Base-by-base conservation (phyloP, 306 rosid genomes). In the Psophocarpus tetragonolobus region DNA sequence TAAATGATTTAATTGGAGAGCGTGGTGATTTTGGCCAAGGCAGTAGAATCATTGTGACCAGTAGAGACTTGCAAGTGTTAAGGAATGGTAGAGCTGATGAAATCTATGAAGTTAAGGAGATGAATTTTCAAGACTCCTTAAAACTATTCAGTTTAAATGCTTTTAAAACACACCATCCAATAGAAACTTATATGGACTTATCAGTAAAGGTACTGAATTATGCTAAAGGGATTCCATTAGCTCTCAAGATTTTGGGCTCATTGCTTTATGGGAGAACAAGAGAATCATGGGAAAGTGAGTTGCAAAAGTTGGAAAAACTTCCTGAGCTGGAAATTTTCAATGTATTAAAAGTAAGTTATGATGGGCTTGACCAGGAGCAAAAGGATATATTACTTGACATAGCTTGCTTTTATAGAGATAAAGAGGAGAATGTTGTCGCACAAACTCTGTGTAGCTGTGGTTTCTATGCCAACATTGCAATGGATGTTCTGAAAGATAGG, bases 111-210 rank as follows among this genome's bases (percentile, higher is more conserved):
- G 45, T 70, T 17, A 51, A 61, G 71, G 53, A 36, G 47, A 38
- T 85, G 83, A 38, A 51, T 36, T 18, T 54, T 5, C 20, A 54
- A 3, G 76, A 85, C 27, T 78, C 88, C 27, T 62, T 82, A n/a
- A 35, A 56, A 2, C 88, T 85, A 1, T 78, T 85, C 4, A 32
- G 76, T 10, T 58, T 36, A n/a, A 38, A 73, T 17, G 85, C 84
- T 68, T 85, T 81, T 30, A 63, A 63, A 29, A 60, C 10, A 51
- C n/a, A 68, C 15, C 6, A 7, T 3, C 45, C 45, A 8, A 39
- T 13, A 39, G 45, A 39, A 39, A 1, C 45, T 39, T 39, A 39
- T 3, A 39, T 39, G 45, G 14, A 39, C 45, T 39, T 39, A 10
- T 39, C 45, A 39, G 14, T 39, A 39, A 39, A 11, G 45, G 14